phyloP scores from a whole-genome alignment of 371 early-diverging fungal species.

The Enterocytospora artemiae region DNA sequence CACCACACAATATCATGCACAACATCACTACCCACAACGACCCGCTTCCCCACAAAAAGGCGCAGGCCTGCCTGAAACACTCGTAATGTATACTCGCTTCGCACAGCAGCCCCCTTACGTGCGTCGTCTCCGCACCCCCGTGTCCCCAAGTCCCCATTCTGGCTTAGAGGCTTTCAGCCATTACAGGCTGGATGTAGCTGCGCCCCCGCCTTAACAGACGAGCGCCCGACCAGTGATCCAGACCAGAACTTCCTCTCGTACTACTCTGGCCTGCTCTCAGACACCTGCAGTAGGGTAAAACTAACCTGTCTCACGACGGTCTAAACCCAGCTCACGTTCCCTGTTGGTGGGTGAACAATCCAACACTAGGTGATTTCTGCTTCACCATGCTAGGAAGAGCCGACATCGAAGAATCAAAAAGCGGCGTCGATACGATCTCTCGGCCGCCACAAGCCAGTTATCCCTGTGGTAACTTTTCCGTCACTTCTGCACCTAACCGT shows the following conservation, averaged over 20 bases:
- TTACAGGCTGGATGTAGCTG: constrained; percentile 62
- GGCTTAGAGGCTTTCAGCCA: constrained; percentile 63
- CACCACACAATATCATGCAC: too few relatives aligned
- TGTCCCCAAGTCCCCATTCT: constrained; percentile 56
- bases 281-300: constrained; percentile 63
- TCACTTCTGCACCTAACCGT: constrained; percentile 61
- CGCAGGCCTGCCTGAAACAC: constrained; percentile 10
- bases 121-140: constrained; percentile 17
- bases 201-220: constrained; percentile 58
- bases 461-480: constrained; percentile 67
- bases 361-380: constrained; percentile 63
- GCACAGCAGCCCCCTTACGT: constrained; percentile 13
- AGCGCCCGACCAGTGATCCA: constrained; percentile 61
- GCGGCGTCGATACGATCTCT: constrained; percentile 65
- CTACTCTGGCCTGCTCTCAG: constrained; percentile 61
- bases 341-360: constrained; percentile 63
- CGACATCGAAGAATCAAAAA: constrained; percentile 66
- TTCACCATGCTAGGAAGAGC: constrained; percentile 65
- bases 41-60: too few relatives aligned
- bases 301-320: constrained; percentile 66
- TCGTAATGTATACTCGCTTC: constrained; percentile 4
- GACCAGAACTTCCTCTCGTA: constrained; percentile 62
- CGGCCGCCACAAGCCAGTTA: constrained; percentile 65
- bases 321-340: constrained; percentile 66
- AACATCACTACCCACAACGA: too few relatives aligned